These are phyloP conservation scores for Phytophthora tubulina DNA, from an alignment of 352 stramenopile species.

Conservation along the genomic window DNA sequence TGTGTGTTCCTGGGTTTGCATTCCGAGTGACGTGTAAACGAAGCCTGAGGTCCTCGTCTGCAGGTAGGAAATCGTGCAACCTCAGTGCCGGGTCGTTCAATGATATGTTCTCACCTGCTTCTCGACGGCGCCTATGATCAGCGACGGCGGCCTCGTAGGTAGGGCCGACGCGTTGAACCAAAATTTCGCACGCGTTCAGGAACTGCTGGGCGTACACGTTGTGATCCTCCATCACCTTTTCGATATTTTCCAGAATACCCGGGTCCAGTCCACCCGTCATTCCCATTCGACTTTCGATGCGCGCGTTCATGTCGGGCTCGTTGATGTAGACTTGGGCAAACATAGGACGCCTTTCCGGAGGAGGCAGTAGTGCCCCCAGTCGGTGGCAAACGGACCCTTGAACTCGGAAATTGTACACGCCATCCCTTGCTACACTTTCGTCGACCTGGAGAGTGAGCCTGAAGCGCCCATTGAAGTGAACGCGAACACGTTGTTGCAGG, in stretches of 20 bases:
- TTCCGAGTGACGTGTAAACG: neutral
- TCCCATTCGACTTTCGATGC: neutral
- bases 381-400: conserved; percentile 6
- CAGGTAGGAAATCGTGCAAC: neutral
- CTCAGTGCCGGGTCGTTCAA: neutral
- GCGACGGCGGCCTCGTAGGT: neutral
- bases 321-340: conserved; percentile 28
- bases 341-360: neutral
- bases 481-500: conserved; percentile 14
- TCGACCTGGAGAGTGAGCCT: conserved; percentile 16
- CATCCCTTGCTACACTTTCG: neutral
- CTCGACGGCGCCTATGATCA: neutral
- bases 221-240: conserved; percentile 4
- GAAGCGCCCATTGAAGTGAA: neutral
- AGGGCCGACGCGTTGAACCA: neutral
- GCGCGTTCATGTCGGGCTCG: conserved; percentile 1
- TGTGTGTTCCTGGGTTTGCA: neutral
- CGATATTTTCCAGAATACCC: neutral
- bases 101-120: neutral
- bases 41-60: neutral
- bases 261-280: neutral
- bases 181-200: neutral
- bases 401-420: conserved; percentile 3
- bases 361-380: neutral
- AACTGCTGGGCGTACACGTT: conserved; percentile 14